These are phyloP conservation scores for Leishmania major DNA, from an alignment of 208 protist species.

Conservation along the genomic window DNA sequence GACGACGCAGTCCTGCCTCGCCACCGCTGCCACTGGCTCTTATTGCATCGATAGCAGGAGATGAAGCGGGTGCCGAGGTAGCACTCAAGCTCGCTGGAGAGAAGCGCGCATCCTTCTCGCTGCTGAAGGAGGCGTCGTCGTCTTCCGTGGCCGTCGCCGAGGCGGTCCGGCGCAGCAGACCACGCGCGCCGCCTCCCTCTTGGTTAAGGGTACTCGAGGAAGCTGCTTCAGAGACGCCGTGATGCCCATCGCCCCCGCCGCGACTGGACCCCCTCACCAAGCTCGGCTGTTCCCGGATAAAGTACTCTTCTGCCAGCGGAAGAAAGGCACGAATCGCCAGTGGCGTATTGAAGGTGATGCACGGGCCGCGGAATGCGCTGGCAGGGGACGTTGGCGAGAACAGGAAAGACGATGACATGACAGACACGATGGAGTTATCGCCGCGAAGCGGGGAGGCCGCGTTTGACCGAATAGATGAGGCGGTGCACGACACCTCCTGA, in stretches of 20 bases:
- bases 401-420: background rate
- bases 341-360: slow-evolving; percentile 61
- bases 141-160: slow-evolving; percentile 2
- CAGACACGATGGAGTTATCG: background rate
- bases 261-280: background rate
- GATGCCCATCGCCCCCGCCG: background rate
- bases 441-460: background rate
- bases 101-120: slow-evolving; percentile 10
- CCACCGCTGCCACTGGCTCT: background rate
- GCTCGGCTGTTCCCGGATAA: slow-evolving; percentile 14
- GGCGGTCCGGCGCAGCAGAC: background rate
- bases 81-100: slow-evolving; percentile 5
- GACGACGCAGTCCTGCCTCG: background rate
- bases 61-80: background rate
- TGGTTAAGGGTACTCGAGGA: background rate
- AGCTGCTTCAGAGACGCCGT: background rate
- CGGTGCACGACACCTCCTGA: background rate
- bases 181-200: background rate
- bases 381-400: background rate
- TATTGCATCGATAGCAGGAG: background rate
- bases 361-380: slow-evolving; percentile 5
- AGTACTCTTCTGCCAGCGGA: slow-evolving; percentile 46
- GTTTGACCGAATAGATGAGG: background rate
- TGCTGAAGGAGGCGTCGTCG: slow-evolving; percentile 5
- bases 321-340: slow-evolving; percentile 77